Base-by-base conservation (phyloP, 2,329 filamentous ascomycete species). In the Ophiostoma montium region DNA sequence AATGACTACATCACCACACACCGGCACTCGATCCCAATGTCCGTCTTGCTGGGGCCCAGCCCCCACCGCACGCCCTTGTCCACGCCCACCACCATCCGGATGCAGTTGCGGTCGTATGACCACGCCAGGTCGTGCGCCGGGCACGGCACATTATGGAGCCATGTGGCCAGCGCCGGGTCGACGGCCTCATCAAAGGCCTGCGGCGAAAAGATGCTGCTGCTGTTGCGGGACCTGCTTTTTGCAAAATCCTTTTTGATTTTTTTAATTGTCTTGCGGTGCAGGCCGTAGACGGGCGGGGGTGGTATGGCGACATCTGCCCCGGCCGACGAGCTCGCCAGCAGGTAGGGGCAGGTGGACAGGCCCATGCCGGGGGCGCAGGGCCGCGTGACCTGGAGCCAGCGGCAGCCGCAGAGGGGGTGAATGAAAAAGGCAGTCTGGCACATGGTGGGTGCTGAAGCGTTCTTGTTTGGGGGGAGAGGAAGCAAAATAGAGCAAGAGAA, bases 301-400 rank as follows among this genome's bases (percentile, higher is more conserved):
- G 18, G 58, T 52, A 68, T 66, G 46, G 65, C 59, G 19, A 56
- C 50, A 47, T 65, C 65, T 54, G 65, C 63, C 2, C 11, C 6
- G 10, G 42, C 10, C n/a, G 39, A 41, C 23, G 23, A 31, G 7
- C 13, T 33, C 30, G 42, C 31, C 48, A 62, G 59, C 54, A 76
- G 71, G 35, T 50, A 53, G 0, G 61, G 57, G 60, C 75, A 78
- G 27, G 62, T 70, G 51, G 59, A 61, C 61, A 78, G 76, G 52
- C 74, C 72, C 60, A 66, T 65, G 12, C 68, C 68, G 0, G 70
- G 70, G 4, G 57, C 64, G 62, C 75, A 78, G 6, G 70, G 67
- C 41, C 61, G 53, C 3, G 59, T 60, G 56, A 78, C 65, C 52
- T 67, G 58, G 38, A 71, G 65, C 74, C 74, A 78, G 55, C 65